Evolutionary conservation across 495 filamentous ascomycete species (phyloP), one percentile per base, ranked within the genome.

Genomic region (Penicillium paxilli): DNA sequence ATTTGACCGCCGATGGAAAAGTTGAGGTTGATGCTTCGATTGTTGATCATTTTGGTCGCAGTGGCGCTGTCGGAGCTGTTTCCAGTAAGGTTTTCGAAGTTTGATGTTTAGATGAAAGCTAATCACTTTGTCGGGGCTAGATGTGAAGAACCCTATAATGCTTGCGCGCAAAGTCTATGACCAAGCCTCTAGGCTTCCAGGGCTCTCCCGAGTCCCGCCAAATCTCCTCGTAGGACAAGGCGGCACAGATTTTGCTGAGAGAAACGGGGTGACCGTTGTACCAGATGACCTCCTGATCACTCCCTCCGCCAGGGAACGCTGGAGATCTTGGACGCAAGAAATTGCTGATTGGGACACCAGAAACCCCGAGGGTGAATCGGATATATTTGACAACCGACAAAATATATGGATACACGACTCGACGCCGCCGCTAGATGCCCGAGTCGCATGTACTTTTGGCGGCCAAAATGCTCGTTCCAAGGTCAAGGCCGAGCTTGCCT

Each of bases 1-100:
- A 98, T 62, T 72, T 97, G n/a, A 83, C 87, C 42, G 86, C 92
- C 46, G 87, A 97, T 57, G 94, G 94, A 3, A 82, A 84, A 14
- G 94, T 96, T 21, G 95, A 98, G 65, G 91, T 92, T 62, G 94
- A 98, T 72, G 95, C 94, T 28, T 89, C 89, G 0, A 83, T 98
- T 32, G 86, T 98, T 32, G 92, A 98, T 63, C 90, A 97, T 63
- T 75, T 84, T 41, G 94, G 94, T 10, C 84, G 91, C 59, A 97
- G 92, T 69, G 94, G 94, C 51, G 94, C 91, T 46, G 94, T 87
- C 62, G 95, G 92, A 56, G 95, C 94, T 30, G 89, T 92, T 42
- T 79, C 87, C 44, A 85, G 94, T 97, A 80, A 73, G 91, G 79
- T n/a, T n/a, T n/a, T n/a, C 3, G 1, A 4, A 5, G 11, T 10